Base-by-base conservation (phyloP, 2,329 filamentous ascomycete species). In the Herpotrichia juniperi region DNA sequence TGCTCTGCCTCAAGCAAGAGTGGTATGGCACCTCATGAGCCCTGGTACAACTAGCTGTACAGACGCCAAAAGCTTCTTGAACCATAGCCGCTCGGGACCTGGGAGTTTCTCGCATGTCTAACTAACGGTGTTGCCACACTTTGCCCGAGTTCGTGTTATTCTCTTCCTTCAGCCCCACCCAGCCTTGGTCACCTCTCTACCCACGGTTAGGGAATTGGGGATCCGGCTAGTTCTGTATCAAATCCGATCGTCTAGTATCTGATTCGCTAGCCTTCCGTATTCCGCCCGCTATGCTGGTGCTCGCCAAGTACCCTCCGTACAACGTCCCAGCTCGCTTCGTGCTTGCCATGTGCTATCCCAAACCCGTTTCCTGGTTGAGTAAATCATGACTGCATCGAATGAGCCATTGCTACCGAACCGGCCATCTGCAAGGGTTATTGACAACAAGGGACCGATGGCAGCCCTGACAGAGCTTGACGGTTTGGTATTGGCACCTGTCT, bases 401-500 rank as follows among this genome's bases (percentile, higher is more conserved):
- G 32, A 17, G 26, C 14, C 34, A 32, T 4, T 9, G 49, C 49
- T 37, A 42, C 35, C 22, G 26, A 19, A 16, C 47, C 28, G 30
- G 35, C 9, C 34, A 31, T 25, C 42, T 17, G 35, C 24, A 34
- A 34, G 37, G 22, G 22, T 2, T 17, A 9, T 40, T 19, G 19
- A 30, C 47, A 28, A 31, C 24, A 12, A 24, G 26, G 10, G n/a
- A 26, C 47, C 37, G 12, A 28, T 43, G 30, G 40, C 25, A 48
- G 24, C 25, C 31, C 22, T 42, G 37, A 34, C 46, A 42, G 26
- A 31, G 37, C 16, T 3, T 31, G 46, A 48, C 16, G 24, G 35
- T 16, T 12, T 48, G 34, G 37, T 19, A 32, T 39, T 45, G 48
- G 44, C 50, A 50, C 46, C 49, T 56, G 46, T 48, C 39, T 44